Conservation (phyloP, 78 protist species). For the slime mould (Dictyostelium discoideum) region dicty_2.7 NC_007089.4:2564501-2565000, state of each 20-base stretch:
- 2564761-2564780: slow-evolving; percentile 83
- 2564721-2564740: slow-evolving; percentile 82
- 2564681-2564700: slow-evolving; percentile 84
- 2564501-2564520: slow-evolving; percentile 91
- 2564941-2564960: slow-evolving; percentile 79
- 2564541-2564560: slow-evolving; percentile 52
- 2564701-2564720: slow-evolving; percentile 82
- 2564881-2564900: slow-evolving; percentile 87
- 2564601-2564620: slow-evolving; percentile 77
- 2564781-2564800: slow-evolving; percentile 40
- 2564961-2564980: slow-evolving; percentile 72
- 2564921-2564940: slow-evolving; percentile 92
- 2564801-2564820: not conserved
- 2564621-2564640: slow-evolving; percentile 66
- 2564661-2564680: slow-evolving; percentile 88
- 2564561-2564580: slow-evolving; percentile 95
- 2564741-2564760: slow-evolving; percentile 70
- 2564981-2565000: slow-evolving; percentile 84
- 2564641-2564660: slow-evolving; percentile 84
- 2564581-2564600: slow-evolving; percentile 86
- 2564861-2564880: slow-evolving; percentile 35
- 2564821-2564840: not conserved
- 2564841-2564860: not conserved
- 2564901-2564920: slow-evolving; percentile 89
- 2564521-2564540: slow-evolving; percentile 88